These are phyloP conservation scores for Plantago elongata DNA, from an alignment of 257 asterid genomes.

Conservation along the genomic window DNA sequence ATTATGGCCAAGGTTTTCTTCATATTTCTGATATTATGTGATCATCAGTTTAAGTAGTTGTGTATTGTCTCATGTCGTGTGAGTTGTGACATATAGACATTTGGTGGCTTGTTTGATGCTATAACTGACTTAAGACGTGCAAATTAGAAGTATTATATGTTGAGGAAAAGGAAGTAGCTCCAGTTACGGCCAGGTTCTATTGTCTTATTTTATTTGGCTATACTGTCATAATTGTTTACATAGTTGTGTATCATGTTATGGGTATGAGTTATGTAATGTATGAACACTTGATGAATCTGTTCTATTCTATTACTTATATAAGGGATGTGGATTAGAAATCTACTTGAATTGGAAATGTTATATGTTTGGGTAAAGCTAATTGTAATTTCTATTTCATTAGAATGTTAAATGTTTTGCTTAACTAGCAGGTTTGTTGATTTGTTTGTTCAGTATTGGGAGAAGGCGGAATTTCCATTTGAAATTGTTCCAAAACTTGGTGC, in stretches of 20 bases:
- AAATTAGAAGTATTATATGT: constrained; percentile 26
- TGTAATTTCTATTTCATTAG: no score
- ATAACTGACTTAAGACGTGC: no score
- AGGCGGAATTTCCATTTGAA: constrained; percentile 95
- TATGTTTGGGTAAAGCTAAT: background rate
- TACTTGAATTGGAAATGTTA: background rate
- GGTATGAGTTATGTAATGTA: no score
- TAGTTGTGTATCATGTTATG: background rate
- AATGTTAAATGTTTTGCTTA: background rate
- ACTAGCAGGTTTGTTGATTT: constrained; percentile 15
- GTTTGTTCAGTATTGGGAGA: constrained; percentile 85
- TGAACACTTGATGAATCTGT: no score
- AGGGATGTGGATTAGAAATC: no score
- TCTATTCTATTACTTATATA: no score
- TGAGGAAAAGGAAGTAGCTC: constrained; percentile 95
- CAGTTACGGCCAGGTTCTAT: constrained; percentile 59
- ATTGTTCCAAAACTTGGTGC: constrained; percentile 82
- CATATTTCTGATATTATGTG: background rate
- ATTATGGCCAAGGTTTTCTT: constrained; percentile 70
- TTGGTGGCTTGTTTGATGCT: background rate
- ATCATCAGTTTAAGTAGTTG: no score
- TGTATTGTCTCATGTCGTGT: background rate
- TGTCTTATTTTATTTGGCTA: background rate
- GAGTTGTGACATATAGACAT: background rate
- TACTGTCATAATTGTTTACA: background rate